Percentiles rank a stretch among this genome's conserved stretches.
Evolutionary conservation across 805 yeast genomes (phyloP).

Genomic region (Ogataea pini): DNA sequence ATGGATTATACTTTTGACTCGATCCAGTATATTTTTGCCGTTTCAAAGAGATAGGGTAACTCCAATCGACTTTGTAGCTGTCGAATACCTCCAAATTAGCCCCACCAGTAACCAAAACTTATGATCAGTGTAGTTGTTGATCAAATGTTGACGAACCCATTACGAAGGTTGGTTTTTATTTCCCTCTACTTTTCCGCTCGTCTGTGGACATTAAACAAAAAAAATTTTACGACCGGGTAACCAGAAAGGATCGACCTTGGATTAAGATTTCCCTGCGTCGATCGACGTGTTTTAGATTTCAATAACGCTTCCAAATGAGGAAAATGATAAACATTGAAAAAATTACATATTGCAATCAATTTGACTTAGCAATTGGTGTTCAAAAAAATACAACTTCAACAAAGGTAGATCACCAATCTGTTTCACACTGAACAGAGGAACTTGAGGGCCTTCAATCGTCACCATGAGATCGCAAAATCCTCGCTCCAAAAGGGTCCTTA

Average conservation of each 20-base stretch:
- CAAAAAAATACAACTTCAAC: neutral
- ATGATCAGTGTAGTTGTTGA: neutral
- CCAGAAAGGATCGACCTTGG: conserved; percentile 2
- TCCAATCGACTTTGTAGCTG: neutral
- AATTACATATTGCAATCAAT: neutral
- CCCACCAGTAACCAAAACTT: neutral
- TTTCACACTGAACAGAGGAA: no score
- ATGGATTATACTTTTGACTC: neutral
- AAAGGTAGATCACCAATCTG: no score
- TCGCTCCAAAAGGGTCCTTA: conserved; percentile 1
- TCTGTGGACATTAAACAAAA: neutral
- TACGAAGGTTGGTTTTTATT: neutral
- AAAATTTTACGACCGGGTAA: conserved; percentile 6
- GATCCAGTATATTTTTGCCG: neutral
- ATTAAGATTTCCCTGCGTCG: neutral
- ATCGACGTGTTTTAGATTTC: conserved; percentile 11
- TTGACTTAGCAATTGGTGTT: neutral
- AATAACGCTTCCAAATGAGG: conserved; percentile 12
- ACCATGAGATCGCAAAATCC: conserved; percentile 4
- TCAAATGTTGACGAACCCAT: no score
- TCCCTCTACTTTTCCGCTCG: neutral
- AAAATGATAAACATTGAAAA: conserved; percentile 12
- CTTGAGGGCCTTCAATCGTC: no score
- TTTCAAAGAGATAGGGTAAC: neutral
- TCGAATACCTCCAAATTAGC: neutral